A percentile compares a stretch with the other conserved stretches of the same genome.
Evolutionary conservation across 306 rosid genomes (phyloP).

Genomic region (Prunus mongolica): DNA sequence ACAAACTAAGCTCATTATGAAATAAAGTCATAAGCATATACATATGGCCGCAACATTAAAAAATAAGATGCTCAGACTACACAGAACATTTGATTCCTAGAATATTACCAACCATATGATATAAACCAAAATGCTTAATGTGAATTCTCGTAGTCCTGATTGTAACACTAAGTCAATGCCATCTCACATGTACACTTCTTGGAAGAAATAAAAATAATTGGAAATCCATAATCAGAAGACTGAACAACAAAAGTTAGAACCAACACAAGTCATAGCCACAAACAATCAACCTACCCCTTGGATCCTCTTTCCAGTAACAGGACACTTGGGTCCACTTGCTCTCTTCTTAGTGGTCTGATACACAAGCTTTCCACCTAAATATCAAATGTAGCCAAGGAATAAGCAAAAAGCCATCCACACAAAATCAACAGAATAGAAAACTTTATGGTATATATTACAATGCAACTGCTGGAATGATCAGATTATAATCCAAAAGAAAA

Average conservation of each 20-base stretch:
- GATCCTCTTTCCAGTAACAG: constrained; percentile 32
- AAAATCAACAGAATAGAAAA: not conserved
- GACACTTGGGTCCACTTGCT: constrained; percentile 34
- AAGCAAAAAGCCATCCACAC: not conserved
- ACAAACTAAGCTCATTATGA: not conserved
- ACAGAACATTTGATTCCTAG: not conserved
- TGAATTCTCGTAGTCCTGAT: not conserved
- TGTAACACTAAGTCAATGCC: not conserved
- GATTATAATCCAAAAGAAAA: not conserved
- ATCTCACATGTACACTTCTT: not conserved
- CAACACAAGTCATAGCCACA: not conserved
- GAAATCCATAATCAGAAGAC: not conserved
- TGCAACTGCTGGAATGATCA: not conserved
- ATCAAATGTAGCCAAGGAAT: not conserved
- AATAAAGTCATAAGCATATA: not conserved
- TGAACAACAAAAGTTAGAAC: not conserved
- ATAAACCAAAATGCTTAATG: not conserved
- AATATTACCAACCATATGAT: not conserved
- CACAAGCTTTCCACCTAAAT: constrained; percentile 27
- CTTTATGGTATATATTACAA: not conserved
- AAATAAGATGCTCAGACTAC: not conserved
- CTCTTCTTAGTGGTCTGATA: constrained; percentile 34
- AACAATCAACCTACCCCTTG: constrained; percentile 24
- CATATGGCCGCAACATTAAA: not conserved
- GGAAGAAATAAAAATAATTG: not conserved